phyloP scores from a whole-genome alignment of 371 early-diverging fungal genomes.

The Phascolomyces articulosus region DNA sequence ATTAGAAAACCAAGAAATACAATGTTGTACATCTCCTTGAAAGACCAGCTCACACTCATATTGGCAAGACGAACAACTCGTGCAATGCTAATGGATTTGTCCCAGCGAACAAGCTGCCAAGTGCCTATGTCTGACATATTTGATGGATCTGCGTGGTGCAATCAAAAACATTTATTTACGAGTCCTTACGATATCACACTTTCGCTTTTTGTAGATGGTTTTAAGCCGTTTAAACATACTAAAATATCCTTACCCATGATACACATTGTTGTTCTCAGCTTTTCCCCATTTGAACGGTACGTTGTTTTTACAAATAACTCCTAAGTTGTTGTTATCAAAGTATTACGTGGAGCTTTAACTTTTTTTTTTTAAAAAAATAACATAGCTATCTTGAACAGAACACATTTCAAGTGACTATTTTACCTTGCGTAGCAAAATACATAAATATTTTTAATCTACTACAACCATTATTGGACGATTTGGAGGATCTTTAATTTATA shows the following conservation, averaged over 20 bases:
- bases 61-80: not conserved
- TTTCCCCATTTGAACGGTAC: conserved; percentile 10
- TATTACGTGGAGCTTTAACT: no score
- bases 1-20: conserved; percentile 3
- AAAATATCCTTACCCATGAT: conserved; percentile 7
- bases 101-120: not conserved
- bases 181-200: conserved; percentile 1
- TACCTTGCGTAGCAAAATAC: not conserved
- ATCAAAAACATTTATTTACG: conserved; percentile 2
- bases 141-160: not conserved
- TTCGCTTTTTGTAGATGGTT: conserved; percentile 13
- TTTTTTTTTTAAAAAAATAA: not conserved
- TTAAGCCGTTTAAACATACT: not conserved
- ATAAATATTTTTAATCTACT: conserved; percentile 1
- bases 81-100: no score
- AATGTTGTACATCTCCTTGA: conserved; percentile 6
- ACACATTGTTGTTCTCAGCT: conserved; percentile 6
- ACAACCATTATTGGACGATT: conserved; percentile 6
- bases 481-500: not conserved
- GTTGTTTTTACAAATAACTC: not conserved
- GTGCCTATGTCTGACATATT: conserved; percentile 3
- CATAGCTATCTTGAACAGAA: conserved; percentile 8
- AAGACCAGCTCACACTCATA: conserved; percentile 6
- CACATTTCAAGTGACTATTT: conserved; percentile 11
- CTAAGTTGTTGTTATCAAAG: not conserved